These are phyloP conservation scores for Aspergillus transmontanensis DNA, from an alignment of 2,329 filamentous ascomycete species.

Conservation along the genomic window DNA sequence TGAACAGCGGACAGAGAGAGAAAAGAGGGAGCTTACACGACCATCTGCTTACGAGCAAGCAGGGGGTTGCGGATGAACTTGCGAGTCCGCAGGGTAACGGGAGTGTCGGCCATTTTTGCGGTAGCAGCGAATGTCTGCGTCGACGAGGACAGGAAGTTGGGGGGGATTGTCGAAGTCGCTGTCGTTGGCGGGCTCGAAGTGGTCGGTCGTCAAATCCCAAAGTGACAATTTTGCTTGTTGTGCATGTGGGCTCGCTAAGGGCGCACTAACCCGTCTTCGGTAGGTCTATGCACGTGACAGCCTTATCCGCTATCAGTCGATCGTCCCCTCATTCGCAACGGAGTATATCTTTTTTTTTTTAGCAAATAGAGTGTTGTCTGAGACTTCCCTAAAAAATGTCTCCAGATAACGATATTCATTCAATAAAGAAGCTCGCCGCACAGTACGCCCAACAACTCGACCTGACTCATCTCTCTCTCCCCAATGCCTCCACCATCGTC, in stretches of 20 bases:
- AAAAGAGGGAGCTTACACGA: constrained; percentile 74
- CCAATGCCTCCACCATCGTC: constrained; percentile 60
- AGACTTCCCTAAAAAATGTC: constrained; percentile 2
- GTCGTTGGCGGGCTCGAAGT: constrained; percentile 33
- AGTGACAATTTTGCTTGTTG: constrained; percentile 37
- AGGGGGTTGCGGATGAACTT: constrained; percentile 99
- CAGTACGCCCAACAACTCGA: constrained; percentile 82
- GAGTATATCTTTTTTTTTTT: background rate
- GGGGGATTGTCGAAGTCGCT: constrained; percentile 33
- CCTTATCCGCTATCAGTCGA: constrained; percentile 7
- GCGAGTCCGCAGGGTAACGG: constrained; percentile 91
- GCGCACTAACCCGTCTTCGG: constrained; percentile 33
- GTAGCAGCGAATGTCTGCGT: constrained; percentile 40
- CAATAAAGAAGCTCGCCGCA: constrained; percentile 46
- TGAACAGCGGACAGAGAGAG: constrained; percentile 13
- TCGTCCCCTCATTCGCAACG: background rate
- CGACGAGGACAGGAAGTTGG: constrained; percentile 28
- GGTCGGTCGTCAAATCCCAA: constrained; percentile 17
- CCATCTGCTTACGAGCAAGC: constrained; percentile 98
- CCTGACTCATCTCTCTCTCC: constrained; percentile 62
- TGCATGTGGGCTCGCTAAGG: constrained; percentile 47
- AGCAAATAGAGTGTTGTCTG: no score
- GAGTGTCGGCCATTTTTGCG: constrained; percentile 81
- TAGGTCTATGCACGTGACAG: constrained; percentile 15
- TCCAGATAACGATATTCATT: constrained; percentile 27